A percentile compares a stretch with the other conserved stretches of the same genome.
Conservation (phyloP, 495 filamentous ascomycete genomes). For the Penicillium soppii region DNA sequence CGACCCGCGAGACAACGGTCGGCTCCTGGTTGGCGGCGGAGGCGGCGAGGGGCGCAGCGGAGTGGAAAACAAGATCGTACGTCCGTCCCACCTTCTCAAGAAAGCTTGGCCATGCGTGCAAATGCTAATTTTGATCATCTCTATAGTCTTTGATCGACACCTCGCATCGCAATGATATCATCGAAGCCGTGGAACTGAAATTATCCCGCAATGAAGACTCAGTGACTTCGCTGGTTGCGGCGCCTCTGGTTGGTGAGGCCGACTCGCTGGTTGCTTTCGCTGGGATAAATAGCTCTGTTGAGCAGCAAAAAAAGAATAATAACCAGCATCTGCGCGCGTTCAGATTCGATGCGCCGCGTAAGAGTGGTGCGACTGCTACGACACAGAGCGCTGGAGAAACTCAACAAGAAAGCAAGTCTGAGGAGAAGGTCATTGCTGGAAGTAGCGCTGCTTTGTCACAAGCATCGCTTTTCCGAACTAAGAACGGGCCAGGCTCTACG, state of each 20-base stretch:
- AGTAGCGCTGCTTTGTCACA: conserved; percentile 57
- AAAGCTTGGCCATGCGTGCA: background rate
- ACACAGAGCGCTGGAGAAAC: conserved; percentile 15
- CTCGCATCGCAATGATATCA: conserved; percentile 58
- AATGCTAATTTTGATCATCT: conserved; percentile 1
- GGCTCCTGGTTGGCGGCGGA: conserved; percentile 84
- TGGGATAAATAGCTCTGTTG: conserved; percentile 81
- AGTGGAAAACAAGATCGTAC: conserved; percentile 86
- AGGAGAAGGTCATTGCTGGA: conserved; percentile 22
- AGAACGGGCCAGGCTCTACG: conserved; percentile 33
- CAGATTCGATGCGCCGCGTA: conserved; percentile 51
- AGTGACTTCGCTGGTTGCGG: conserved; percentile 75
- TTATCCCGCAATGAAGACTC: conserved; percentile 89
- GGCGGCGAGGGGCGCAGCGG: conserved; percentile 84
- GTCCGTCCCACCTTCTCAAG: conserved; percentile 35
- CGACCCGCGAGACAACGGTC: conserved; percentile 71
- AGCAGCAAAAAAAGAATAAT: conserved; percentile 67
- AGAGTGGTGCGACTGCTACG: conserved; percentile 3
- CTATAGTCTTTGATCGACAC: conserved; percentile 68
- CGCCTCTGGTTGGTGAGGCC: conserved; percentile 44
- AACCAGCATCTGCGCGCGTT: conserved; percentile 92
- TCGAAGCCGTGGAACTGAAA: conserved; percentile 69
- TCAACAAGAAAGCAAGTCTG: conserved; percentile 27
- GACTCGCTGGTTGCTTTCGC: conserved; percentile 64
- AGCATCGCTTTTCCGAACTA: conserved; percentile 63